Conservation (phyloP, 1,284 basidiomycete genomes). For the Puccinia horiana region DNA sequence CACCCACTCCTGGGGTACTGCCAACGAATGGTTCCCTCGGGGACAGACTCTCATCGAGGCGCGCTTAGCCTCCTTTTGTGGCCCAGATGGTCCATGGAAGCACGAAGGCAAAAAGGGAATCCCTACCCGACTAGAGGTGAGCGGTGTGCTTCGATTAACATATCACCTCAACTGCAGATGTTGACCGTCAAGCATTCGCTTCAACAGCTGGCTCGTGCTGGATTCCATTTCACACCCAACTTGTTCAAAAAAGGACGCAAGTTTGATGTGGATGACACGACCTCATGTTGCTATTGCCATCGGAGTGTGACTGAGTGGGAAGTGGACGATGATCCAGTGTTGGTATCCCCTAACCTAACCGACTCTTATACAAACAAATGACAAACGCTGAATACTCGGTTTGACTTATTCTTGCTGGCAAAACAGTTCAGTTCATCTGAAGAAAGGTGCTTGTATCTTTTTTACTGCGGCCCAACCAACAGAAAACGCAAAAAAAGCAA, state of each 20-base stretch:
- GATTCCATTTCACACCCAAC: slow-evolving; percentile 38
- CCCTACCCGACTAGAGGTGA: slow-evolving; percentile 31
- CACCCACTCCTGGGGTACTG: slow-evolving; percentile 20
- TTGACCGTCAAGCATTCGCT: not conserved
- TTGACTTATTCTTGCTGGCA: not conserved
- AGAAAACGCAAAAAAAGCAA: not conserved
- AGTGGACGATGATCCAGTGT: slow-evolving; percentile 40
- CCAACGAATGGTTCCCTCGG: slow-evolving; percentile 24
- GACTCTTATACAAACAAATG: not conserved
- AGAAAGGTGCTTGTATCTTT: slow-evolving; percentile 43
- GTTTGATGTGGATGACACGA: slow-evolving; percentile 40
- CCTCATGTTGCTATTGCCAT: slow-evolving; percentile 40
- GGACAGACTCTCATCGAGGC: slow-evolving; percentile 15
- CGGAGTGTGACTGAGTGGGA: slow-evolving; percentile 43
- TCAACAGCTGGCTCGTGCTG: slow-evolving; percentile 23
- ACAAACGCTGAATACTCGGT: not conserved
- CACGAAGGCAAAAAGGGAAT: slow-evolving; percentile 27
- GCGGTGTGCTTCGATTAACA: not conserved
- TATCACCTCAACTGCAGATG: not conserved
- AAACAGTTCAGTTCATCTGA: slow-evolving; percentile 44
- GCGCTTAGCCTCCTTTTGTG: slow-evolving; percentile 36
- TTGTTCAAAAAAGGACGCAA: slow-evolving; percentile 40
- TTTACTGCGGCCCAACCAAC: slow-evolving; percentile 29
- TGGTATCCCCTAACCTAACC: not conserved
- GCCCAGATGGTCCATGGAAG: slow-evolving; percentile 19